Evolutionary conservation across 1,139 yeast species (phyloP).

Genomic region (Pichia sp.): DNA sequence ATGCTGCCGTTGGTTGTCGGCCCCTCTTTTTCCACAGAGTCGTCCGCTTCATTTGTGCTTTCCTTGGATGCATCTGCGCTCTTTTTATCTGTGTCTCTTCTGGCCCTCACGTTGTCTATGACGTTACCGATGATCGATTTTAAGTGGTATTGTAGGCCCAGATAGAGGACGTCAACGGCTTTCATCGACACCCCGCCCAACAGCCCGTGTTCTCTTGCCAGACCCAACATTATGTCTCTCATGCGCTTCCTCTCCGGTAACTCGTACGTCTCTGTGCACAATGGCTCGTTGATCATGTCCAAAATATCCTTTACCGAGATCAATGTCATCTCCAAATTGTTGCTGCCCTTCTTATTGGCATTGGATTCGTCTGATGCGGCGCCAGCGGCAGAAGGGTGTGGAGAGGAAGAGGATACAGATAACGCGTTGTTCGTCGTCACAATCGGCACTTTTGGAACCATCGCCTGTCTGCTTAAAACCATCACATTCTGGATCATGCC

Average conservation of each 20-base stretch:
- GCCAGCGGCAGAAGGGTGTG: not conserved
- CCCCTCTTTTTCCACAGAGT: not conserved
- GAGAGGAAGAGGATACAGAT: not conserved
- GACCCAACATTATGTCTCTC: slow-evolving; percentile 69
- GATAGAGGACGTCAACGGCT: slow-evolving; percentile 68
- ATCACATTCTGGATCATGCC: slow-evolving; percentile 74
- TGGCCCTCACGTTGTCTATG: slow-evolving; percentile 62
- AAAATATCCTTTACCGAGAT: slow-evolving; percentile 94
- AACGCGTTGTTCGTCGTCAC: slow-evolving; percentile 36
- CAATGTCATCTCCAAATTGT: slow-evolving; percentile 44
- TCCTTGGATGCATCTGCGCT: not conserved
- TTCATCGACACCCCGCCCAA: slow-evolving; percentile 72
- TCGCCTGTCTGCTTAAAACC: slow-evolving; percentile 75
- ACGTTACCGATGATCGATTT: slow-evolving; percentile 71
- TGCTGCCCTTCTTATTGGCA: slow-evolving; percentile 3
- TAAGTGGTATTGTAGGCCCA: slow-evolving; percentile 78
- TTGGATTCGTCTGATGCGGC: not conserved
- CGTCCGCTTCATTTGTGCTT: not conserved
- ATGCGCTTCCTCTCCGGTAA: slow-evolving; percentile 77
- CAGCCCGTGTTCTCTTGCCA: slow-evolving; percentile 88
- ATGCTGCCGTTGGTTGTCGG: not conserved
- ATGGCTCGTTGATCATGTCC: slow-evolving; percentile 82
- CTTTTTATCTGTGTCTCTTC: not conserved
- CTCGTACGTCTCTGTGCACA: slow-evolving; percentile 73
- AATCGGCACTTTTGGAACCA: slow-evolving; percentile 86